A percentile compares a stretch with the other conserved stretches of the same genome.
Conservation (phyloP, 805 yeast species). For the Candida loeiensis region DNA sequence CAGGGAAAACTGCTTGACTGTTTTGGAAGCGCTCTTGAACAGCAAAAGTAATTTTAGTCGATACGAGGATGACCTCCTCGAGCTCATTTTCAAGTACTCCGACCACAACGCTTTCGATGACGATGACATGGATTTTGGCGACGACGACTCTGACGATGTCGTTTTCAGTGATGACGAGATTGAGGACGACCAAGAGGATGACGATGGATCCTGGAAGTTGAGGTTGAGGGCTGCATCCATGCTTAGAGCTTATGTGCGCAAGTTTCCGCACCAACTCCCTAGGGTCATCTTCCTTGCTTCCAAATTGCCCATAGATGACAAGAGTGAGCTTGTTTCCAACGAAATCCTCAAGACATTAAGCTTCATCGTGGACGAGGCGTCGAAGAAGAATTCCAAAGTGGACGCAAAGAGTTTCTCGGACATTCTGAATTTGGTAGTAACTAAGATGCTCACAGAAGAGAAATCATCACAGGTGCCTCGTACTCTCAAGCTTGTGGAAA, state of each 20-base stretch:
- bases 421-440: slow-evolving; percentile 7
- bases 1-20: slow-evolving; percentile 49
- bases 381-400: neutral
- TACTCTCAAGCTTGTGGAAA: slow-evolving; percentile 27
- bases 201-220: slow-evolving; percentile 57
- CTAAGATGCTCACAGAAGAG: slow-evolving; percentile 19
- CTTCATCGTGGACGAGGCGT: slow-evolving; percentile 31
- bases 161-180: slow-evolving; percentile 45
- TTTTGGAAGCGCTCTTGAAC: slow-evolving; percentile 33
- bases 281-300: slow-evolving; percentile 26
- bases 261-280: slow-evolving; percentile 35
- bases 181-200: slow-evolving; percentile 41
- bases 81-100: slow-evolving; percentile 22
- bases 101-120: slow-evolving; percentile 31
- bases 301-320: slow-evolving; percentile 34
- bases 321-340: slow-evolving; percentile 47
- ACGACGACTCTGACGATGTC: slow-evolving; percentile 13
- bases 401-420: slow-evolving; percentile 10
- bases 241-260: slow-evolving; percentile 34
- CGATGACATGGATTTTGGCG: slow-evolving; percentile 22
- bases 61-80: slow-evolving; percentile 14
- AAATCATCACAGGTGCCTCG: slow-evolving; percentile 21
- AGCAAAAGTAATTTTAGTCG: slow-evolving; percentile 12
- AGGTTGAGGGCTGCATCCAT: slow-evolving; percentile 50
- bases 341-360: slow-evolving; percentile 47